These are phyloP conservation scores for Neurospora sp. DNA, from an alignment of 495 filamentous ascomycete species.

Conservation along the genomic window DNA sequence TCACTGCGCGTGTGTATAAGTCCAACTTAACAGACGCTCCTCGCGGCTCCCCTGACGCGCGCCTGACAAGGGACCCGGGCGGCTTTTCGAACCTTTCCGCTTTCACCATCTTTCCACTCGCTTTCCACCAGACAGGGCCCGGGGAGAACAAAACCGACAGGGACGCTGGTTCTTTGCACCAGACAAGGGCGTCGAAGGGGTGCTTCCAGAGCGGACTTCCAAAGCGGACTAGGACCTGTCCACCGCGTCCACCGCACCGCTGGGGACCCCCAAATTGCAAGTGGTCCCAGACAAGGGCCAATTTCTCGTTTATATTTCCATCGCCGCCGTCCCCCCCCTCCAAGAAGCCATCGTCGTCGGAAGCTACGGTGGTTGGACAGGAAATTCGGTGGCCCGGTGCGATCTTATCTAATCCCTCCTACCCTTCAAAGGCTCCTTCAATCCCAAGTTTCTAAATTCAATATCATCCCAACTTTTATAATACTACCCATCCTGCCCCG, in stretches of 20 bases:
- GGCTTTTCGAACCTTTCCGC: neutral
- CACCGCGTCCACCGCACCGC: neutral
- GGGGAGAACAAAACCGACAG: neutral
- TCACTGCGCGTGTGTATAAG: neutral
- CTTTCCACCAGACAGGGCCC: neutral
- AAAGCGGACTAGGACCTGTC: neutral
- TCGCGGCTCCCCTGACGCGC: neutral
- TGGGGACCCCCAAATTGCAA: neutral
- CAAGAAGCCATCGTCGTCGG: neutral
- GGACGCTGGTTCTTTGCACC: neutral
- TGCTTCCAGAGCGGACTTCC: neutral
- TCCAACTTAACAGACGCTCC: neutral
- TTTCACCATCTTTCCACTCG: neutral
- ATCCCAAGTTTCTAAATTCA: slow-evolving; percentile 1
- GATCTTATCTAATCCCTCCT: neutral
- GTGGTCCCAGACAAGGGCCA: neutral
- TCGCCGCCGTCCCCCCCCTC: neutral
- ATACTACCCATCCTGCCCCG: slow-evolving; percentile 1
- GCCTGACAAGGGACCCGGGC: neutral
- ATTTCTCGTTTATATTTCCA: slow-evolving; percentile 1
- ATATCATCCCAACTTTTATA: slow-evolving; percentile 9
- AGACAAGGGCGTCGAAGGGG: neutral
- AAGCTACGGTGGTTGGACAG: neutral
- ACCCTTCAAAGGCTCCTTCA: neutral
- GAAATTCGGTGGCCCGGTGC: neutral